Conservation (phyloP, 139 green algal genomes). For the Chlamydomonas applanata region DNA sequence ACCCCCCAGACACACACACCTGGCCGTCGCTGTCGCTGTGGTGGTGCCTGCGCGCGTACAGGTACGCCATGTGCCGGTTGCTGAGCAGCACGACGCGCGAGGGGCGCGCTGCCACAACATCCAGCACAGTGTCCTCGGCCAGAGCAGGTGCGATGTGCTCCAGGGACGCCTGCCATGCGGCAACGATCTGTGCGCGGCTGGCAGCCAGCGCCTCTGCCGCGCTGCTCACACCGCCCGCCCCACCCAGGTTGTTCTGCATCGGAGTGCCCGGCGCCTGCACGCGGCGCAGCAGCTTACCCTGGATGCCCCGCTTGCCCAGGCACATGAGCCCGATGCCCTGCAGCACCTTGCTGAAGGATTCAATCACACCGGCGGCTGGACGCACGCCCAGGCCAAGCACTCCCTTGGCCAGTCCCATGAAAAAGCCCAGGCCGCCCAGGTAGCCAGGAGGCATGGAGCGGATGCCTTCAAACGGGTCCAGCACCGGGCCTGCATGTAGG, state of each 20-base stretch:
- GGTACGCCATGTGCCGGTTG: conserved; percentile 66
- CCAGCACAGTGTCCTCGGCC: conserved; percentile 45
- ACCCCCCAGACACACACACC: no score
- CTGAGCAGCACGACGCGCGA: conserved; percentile 75
- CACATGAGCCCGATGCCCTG: conserved; percentile 68
- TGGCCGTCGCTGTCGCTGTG: no score
- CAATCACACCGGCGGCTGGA: conserved; percentile 57
- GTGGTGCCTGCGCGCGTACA: conserved; percentile 32
- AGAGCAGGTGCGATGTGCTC: conserved; percentile 53
- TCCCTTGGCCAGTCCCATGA: conserved; percentile 65
- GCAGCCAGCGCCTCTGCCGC: conserved; percentile 8
- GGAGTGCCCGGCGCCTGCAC: conserved; percentile 61
- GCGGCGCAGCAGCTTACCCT: conserved; percentile 69
- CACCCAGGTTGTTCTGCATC: conserved; percentile 38
- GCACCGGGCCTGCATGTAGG: conserved; percentile 43
- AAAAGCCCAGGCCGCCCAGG: conserved; percentile 35
- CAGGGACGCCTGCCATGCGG: conserved; percentile 66
- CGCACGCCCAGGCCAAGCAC: conserved; percentile 56
- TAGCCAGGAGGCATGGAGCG: conserved; percentile 10
- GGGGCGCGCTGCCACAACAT: conserved; percentile 63
- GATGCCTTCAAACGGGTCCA: conserved; percentile 62
- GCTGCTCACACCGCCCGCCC: conserved; percentile 22
- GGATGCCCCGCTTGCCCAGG: conserved; percentile 79
- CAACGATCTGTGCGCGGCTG: conserved; percentile 29
- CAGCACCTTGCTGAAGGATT: conserved; percentile 55